phyloP scores from a whole-genome alignment of 1,139 yeast genomes.

The Arxiozyma bovina region DNA sequence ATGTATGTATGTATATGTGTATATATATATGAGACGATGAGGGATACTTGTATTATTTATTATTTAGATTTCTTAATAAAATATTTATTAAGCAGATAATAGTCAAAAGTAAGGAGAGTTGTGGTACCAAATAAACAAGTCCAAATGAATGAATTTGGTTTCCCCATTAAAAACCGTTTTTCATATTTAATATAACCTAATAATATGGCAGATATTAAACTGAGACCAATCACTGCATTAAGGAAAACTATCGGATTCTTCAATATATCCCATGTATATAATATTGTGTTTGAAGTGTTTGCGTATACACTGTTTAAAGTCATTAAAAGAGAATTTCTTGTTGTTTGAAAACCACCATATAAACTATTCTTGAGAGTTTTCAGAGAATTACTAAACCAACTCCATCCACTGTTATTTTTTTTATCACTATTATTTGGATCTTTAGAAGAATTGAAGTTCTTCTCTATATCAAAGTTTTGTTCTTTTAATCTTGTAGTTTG shows the following conservation, averaged over 20 bases:
- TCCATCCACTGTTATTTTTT: neutral
- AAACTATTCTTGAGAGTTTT: neutral
- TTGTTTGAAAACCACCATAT: neutral
- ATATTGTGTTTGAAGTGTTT: neutral
- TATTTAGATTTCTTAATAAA: conserved; percentile 42
- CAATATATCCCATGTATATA: conserved; percentile 20
- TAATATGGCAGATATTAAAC: conserved; percentile 43
- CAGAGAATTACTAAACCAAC: neutral
- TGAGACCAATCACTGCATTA: conserved; percentile 45
- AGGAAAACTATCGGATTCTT: conserved; percentile 56
- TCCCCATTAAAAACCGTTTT: conserved; percentile 31
- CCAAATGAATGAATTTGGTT: conserved; percentile 43
- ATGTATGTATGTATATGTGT: too few species aligned
- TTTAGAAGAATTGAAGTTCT: neutral
- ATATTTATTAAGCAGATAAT: conserved; percentile 43
- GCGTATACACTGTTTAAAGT: neutral
- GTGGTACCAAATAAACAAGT: conserved; percentile 47
- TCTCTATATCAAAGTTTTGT: neutral
- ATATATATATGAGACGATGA: too few species aligned
- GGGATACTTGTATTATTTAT: neutral
- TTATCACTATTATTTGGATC: neutral
- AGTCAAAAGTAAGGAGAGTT: conserved; percentile 49
- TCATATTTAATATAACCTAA: conserved; percentile 46
- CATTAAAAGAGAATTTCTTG: neutral
- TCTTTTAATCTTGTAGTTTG: conserved; percentile 7